Percentiles rank a stretch among this genome's conserved stretches.
Evolutionary conservation across 2,329 filamentous ascomycete genomes (phyloP).

Genomic region (Trichoderma polysporum): DNA sequence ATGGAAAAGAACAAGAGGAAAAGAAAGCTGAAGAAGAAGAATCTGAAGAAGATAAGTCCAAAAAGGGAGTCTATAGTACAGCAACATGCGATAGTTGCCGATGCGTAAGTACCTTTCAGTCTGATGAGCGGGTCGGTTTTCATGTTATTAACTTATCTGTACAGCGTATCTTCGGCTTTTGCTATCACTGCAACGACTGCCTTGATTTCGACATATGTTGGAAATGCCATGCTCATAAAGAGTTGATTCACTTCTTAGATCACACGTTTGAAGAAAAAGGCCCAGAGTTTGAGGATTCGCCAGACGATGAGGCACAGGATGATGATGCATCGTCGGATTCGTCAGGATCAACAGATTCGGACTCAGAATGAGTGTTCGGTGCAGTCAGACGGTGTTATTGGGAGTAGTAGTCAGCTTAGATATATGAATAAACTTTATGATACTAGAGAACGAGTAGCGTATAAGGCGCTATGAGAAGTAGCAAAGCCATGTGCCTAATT

Average conservation of each 20-base stretch:
- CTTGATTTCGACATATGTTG: conserved; percentile 18
- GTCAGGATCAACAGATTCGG: conserved; percentile 18
- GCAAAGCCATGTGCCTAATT: no score
- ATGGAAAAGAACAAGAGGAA: neutral
- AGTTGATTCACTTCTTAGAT: conserved; percentile 3
- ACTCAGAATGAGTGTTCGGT: conserved; percentile 9
- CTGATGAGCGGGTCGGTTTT: neutral
- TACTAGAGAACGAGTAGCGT: neutral
- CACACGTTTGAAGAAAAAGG: conserved; percentile 12
- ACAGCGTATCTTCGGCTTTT: conserved; percentile 17
- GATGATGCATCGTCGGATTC: conserved; percentile 18
- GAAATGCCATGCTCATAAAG: conserved; percentile 13
- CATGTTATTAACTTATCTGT: neutral
- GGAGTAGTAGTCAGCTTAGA: neutral
- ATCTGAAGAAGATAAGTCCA: conserved; percentile 12
- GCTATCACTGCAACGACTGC: conserved; percentile 11
- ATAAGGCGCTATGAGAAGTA: no score
- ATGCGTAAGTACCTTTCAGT: conserved; percentile 7
- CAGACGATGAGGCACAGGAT: conserved; percentile 1
- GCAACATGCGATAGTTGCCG: conserved; percentile 17
- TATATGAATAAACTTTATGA: neutral
- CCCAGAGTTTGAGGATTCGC: conserved; percentile 12
- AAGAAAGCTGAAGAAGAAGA: neutral
- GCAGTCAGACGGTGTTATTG: neutral
- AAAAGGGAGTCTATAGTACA: neutral